phyloP scores from a whole-genome alignment of 2,329 filamentous ascomycete species.

The Phialophora chinensis region DNA sequence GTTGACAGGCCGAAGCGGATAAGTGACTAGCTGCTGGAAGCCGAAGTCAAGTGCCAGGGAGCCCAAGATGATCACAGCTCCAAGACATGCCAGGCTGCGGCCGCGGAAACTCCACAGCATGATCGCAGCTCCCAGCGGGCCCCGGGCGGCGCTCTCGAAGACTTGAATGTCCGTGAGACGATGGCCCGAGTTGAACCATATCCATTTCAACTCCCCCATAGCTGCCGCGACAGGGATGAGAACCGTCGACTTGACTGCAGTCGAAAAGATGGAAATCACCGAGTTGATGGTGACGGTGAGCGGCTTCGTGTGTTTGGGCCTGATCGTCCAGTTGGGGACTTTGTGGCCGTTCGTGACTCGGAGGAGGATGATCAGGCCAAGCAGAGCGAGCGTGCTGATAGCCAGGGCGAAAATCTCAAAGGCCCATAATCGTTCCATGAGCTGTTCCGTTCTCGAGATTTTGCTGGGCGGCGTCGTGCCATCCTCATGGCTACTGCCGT shows the following conservation, averaged over 20 bases:
- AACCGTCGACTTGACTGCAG: conserved; percentile 41
- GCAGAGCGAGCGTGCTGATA: conserved; percentile 8
- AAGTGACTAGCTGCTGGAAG: conserved; percentile 39
- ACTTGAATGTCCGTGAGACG: conserved; percentile 40
- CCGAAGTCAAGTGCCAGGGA: conserved; percentile 42
- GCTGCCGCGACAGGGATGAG: conserved; percentile 41
- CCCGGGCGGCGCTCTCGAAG: conserved; percentile 42
- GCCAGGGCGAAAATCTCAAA: conserved; percentile 23
- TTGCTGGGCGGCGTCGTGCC: background rate
- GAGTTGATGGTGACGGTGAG: conserved; percentile 38
- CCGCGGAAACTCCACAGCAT: conserved; percentile 37
- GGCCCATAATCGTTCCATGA: conserved; percentile 22
- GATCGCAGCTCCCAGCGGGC: conserved; percentile 41
- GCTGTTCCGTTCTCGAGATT: background rate
- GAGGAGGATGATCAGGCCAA: conserved; percentile 23
- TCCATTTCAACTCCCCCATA: conserved; percentile 45
- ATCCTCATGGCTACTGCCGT: background rate
- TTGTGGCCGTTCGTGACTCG: conserved; percentile 11
- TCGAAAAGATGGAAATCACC: conserved; percentile 41
- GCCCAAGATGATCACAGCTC: conserved; percentile 40
- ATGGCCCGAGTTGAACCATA: conserved; percentile 27
- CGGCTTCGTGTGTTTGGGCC: conserved; percentile 11
- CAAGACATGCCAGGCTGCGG: conserved; percentile 34
- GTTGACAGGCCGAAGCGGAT: conserved; percentile 21
- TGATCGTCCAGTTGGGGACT: conserved; percentile 16